Evolutionary conservation across 179 eudicot species (phyloP).

Genomic region (Actinidia arguta): DNA sequence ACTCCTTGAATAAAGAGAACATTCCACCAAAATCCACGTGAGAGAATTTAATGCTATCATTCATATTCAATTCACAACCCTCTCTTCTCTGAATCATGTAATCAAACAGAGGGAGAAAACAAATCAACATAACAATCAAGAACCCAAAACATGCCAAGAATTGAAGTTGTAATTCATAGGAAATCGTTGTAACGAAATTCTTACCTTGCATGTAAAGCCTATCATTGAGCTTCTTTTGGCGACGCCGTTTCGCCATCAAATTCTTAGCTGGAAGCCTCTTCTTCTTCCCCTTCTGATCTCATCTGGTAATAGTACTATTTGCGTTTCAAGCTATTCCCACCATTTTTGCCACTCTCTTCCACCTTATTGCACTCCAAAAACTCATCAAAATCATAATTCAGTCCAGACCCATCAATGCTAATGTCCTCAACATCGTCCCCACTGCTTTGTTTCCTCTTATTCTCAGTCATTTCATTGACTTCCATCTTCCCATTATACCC

Average conservation of each 20-base stretch:
- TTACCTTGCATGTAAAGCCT: conserved; percentile 97
- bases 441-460: conserved; percentile 47
- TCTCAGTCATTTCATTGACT: conserved; percentile 37
- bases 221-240: conserved; percentile 95
- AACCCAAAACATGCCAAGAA: conserved; percentile 31
- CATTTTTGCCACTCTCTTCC: conserved; percentile 48
- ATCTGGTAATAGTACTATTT: conserved; percentile 57
- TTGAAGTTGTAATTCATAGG: conserved; percentile 36
- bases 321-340: conserved; percentile 65
- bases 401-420: conserved; percentile 75
- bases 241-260: conserved; percentile 92
- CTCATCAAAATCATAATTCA: conserved; percentile 92
- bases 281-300: conserved; percentile 84
- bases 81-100: conserved; percentile 37
- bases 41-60: conserved; percentile 71
- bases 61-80: conserved; percentile 36
- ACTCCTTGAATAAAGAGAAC: conserved; percentile 10
- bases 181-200: conserved; percentile 30
- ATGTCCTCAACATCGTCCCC: conserved; percentile 60
- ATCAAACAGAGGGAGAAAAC: conserved; percentile 6
- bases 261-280: conserved; percentile 95
- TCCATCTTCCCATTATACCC: conserved; percentile 32
- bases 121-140: conserved; percentile 9
- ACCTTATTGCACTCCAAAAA: conserved; percentile 55
- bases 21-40: conserved; percentile 70